These are phyloP conservation scores for Calophaca sinica DNA, from an alignment of 306 rosid species.

Conservation along the genomic window DNA sequence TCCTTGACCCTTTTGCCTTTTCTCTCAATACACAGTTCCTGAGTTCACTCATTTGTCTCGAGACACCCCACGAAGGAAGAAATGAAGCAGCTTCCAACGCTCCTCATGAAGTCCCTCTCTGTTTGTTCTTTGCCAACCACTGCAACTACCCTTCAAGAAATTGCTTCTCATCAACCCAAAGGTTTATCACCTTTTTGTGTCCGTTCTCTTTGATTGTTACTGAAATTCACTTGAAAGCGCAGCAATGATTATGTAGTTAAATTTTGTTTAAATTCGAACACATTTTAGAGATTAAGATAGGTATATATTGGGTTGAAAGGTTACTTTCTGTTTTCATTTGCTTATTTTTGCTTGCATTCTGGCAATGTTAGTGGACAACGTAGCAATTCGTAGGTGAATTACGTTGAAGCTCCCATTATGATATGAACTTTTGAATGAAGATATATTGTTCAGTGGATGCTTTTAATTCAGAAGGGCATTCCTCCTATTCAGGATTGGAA, in stretches of 20 bases:
- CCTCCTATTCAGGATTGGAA: too few species aligned
- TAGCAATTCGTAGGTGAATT: neutral
- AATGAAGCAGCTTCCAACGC: constrained; percentile 70
- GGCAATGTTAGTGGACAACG: neutral
- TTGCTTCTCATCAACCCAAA: constrained; percentile 66
- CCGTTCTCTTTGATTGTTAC: neutral
- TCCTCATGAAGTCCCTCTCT: constrained; percentile 61
- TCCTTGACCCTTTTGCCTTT: neutral
- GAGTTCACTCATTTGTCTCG: neutral
- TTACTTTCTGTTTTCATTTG: neutral
- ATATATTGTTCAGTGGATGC: neutral
- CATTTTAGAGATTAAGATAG: neutral
- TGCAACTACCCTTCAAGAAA: constrained; percentile 67
- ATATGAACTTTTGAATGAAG: too few species aligned
- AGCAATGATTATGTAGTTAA: neutral
- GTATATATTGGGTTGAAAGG: too few species aligned
- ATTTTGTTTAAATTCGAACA: neutral
- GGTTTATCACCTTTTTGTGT: constrained; percentile 46
- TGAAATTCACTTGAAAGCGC: neutral
- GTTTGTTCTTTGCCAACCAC: constrained; percentile 60
- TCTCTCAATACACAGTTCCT: neutral
- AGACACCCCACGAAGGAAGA: neutral
- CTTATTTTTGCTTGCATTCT: neutral
- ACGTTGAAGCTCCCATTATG: neutral
- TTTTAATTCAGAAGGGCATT: neutral